Evolutionary conservation across 2,329 filamentous ascomycete species (phyloP).

Genomic region (Fonsecaea pedrosoi): DNA sequence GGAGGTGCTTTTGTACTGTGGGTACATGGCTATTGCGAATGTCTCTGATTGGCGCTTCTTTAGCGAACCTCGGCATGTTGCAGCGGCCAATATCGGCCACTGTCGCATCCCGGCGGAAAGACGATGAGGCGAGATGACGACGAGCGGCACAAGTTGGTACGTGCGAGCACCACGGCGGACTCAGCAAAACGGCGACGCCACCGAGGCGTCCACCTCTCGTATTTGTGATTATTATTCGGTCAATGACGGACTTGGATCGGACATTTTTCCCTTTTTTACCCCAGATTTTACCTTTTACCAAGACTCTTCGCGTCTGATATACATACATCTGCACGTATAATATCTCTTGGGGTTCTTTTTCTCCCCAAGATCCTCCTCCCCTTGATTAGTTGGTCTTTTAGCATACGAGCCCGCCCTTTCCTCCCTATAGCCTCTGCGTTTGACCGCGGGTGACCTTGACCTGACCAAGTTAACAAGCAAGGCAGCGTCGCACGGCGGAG

Average conservation of each 20-base stretch:
- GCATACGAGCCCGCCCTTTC: neutral
- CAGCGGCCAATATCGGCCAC: constrained; percentile 11
- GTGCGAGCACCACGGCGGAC: no score
- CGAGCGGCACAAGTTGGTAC: neutral
- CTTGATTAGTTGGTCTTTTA: neutral
- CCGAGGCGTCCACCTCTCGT: neutral
- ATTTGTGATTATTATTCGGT: neutral
- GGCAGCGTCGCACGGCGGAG: no score
- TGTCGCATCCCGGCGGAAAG: constrained; percentile 8
- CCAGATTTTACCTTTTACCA: neutral
- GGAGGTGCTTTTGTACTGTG: neutral
- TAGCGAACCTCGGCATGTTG: constrained; percentile 14
- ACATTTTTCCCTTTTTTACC: neutral
- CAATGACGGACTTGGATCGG: neutral
- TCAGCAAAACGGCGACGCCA: neutral
- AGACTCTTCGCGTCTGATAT: neutral
- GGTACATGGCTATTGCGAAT: neutral
- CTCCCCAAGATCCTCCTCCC: neutral
- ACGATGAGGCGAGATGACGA: neutral
- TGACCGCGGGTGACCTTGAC: no score
- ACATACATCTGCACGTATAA: neutral
- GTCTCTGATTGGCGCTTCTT: neutral
- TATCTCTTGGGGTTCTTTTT: neutral
- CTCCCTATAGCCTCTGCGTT: no score
- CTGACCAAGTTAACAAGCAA: no score